Evolutionary conservation across 345 rosid genomes (phyloP).

Genomic region (Raphanus raphanistrum): DNA sequence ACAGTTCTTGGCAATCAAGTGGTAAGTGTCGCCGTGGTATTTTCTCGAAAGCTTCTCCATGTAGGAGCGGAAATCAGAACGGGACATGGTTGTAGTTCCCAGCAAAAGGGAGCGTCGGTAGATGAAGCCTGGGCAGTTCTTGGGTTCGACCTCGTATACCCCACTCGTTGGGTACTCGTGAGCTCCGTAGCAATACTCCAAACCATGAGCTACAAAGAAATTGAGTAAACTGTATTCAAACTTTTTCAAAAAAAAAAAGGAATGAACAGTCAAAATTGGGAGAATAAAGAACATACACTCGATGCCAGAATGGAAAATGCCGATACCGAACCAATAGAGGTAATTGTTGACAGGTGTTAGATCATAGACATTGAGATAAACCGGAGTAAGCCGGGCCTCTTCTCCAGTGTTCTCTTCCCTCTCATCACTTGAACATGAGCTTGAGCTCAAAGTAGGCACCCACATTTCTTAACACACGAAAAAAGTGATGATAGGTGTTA

Average conservation of each 20-base stretch:
- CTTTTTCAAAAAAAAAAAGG: background rate
- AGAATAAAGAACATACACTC: slow-evolving; percentile 55
- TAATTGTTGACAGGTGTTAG: slow-evolving; percentile 86
- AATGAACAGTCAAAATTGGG: background rate
- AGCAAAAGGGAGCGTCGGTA: slow-evolving; percentile 73
- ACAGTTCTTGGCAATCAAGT: slow-evolving; percentile 96
- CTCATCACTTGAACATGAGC: slow-evolving; percentile 49
- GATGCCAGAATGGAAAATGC: slow-evolving; percentile 90
- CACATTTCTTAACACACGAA: slow-evolving; percentile 48
- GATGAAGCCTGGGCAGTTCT: slow-evolving; percentile 86
- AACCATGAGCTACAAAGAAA: slow-evolving; percentile 61
- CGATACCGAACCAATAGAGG: slow-evolving; percentile 87
- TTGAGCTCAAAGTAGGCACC: slow-evolving; percentile 63
- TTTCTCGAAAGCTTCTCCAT: slow-evolving; percentile 76
- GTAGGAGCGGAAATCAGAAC: slow-evolving; percentile 66
- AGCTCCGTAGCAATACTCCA: slow-evolving; percentile 93
- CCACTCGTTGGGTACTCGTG: slow-evolving; percentile 85
- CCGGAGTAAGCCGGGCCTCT: slow-evolving; percentile 35
- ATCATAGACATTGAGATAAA: slow-evolving; percentile 92
- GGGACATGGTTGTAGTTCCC: slow-evolving; percentile 71
- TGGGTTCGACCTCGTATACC: slow-evolving; percentile 92
- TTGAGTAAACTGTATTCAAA: slow-evolving; percentile 3
- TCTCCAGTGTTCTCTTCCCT: slow-evolving; percentile 51
- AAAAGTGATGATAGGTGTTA: background rate
- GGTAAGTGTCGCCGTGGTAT: slow-evolving; percentile 87